A percentile compares a stretch with the other conserved stretches of the same genome.
phyloP scores from a whole-genome alignment of 2,329 filamentous ascomycete species.

The Mollisiaceae sp. region DNA sequence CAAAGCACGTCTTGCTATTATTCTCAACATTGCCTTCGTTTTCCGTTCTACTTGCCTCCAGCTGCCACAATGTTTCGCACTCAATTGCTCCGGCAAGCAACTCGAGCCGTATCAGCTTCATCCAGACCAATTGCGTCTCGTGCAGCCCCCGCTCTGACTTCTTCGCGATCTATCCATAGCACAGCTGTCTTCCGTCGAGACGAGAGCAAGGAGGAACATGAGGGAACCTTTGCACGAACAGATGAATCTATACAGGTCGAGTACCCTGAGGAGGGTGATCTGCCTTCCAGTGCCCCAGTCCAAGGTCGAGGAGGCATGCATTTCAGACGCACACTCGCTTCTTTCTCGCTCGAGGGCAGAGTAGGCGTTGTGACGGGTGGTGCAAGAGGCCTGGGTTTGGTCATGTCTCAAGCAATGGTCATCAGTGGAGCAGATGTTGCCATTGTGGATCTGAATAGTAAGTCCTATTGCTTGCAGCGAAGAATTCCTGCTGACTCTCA shows the following conservation, averaged over 20 bases:
- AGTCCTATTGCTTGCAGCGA: conserved; percentile 42
- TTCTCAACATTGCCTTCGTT: not conserved
- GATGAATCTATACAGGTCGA: conserved; percentile 79
- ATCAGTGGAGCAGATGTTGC: conserved; percentile 87
- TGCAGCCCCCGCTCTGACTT: conserved; percentile 22
- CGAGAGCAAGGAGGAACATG: conserved; percentile 35
- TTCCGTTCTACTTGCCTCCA: not conserved
- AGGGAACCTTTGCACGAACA: conserved; percentile 69
- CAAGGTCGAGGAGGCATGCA: conserved; percentile 79
- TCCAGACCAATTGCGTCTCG: conserved; percentile 24
- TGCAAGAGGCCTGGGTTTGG: conserved; percentile 84
- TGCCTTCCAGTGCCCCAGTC: conserved; percentile 73
- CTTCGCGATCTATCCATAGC: conserved; percentile 33
- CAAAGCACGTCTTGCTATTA: not conserved
- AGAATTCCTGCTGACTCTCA: conserved; percentile 22
- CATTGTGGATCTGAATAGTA: conserved; percentile 92
- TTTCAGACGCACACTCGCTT: conserved; percentile 80
- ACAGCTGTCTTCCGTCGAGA: conserved; percentile 30
- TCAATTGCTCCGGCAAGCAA: conserved; percentile 38
- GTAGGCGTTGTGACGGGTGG: conserved; percentile 89
- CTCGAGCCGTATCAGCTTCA: conserved; percentile 34
- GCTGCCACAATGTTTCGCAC: conserved; percentile 38
- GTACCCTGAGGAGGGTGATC: conserved; percentile 75
- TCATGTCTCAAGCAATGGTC: conserved; percentile 91
- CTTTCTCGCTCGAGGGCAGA: conserved; percentile 82